Evolutionary conservation across 495 filamentous ascomycete species (phyloP), one percentile per base, ranked within the genome.

Genomic region (Apiosordaria backusii): DNA sequence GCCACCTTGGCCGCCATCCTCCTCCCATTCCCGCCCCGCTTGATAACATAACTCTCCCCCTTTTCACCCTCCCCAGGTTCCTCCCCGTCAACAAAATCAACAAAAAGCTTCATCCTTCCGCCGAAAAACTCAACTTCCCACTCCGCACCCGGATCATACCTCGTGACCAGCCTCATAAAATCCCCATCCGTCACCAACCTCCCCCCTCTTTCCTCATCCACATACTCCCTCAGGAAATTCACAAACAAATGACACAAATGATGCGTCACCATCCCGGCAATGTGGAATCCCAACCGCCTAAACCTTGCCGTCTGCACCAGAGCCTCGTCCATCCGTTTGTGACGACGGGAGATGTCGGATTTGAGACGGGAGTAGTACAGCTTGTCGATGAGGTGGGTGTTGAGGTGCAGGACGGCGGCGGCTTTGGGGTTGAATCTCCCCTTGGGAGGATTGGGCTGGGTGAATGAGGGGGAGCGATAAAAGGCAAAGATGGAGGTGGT

Each of bases 41-140:
- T 65, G 40, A 72, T 66, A 1, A 72, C 63, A 50, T 66, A 72
- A 26, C 70, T 70, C 53, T 63, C 27, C 4, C 68, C 70, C 2
- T 25, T 26, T 15, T 67, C 65, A 4, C 45, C 60, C 23, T 66
- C 67, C 18, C 55, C 57, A 6, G n/a, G n/a, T 3, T 67, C 67
- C 25, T 35, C 23, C 0, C 60, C 35, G 4, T 57, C 65, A 24
- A 26, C 45, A 21, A 53, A 53, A 57, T 72, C 67, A 27, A 68
- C 62, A 53, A 72, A 72, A 62, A 72, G 58, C 57, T 70, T 72
- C 0, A 61, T 62, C 3, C 70, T 35, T 4, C 70, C 70, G 22
- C 70, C 70, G 40, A 72, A 72, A 65, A 72, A 72, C 6, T 66
- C 65, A 4, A 62, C 52, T 62, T 72, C 68, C 35, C 67, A 72